Conservation (phyloP, 352 stramenopile species). For the Aphanomyces stellatus region DNA sequence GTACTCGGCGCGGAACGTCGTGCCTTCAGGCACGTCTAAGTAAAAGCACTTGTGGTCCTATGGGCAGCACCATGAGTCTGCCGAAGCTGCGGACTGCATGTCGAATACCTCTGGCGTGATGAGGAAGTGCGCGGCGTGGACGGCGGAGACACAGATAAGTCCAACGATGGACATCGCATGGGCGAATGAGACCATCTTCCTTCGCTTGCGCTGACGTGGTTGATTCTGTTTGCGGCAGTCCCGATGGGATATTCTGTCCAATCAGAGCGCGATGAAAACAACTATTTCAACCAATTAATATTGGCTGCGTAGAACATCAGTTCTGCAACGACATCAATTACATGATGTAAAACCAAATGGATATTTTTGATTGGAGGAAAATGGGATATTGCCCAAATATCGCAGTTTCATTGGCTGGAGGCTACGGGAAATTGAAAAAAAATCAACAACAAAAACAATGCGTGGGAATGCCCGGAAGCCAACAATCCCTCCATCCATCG, state of each 20-base stretch:
- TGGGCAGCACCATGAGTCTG: not conserved
- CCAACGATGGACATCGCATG: not conserved
- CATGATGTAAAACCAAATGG: not conserved
- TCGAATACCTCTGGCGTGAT: not conserved
- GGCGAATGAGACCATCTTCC: too few relatives aligned
- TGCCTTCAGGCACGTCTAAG: conserved; percentile 63
- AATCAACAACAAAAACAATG: too few relatives aligned
- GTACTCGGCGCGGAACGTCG: conserved; percentile 69
- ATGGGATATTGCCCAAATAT: too few relatives aligned
- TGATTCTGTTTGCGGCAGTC: not conserved
- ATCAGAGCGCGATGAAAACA: not conserved
- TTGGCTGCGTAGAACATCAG: too few relatives aligned
- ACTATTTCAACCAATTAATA: not conserved
- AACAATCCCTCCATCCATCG: too few relatives aligned
- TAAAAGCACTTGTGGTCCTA: conserved; percentile 73
- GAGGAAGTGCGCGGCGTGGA: conserved; percentile 8
- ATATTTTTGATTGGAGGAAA: not conserved
- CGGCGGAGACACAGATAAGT: not conserved
- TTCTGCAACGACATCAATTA: not conserved
- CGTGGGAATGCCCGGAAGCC: too few relatives aligned
- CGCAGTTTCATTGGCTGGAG: too few relatives aligned
- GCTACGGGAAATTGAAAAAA: too few relatives aligned
- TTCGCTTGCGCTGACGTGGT: too few relatives aligned
- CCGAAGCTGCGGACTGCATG: not conserved
- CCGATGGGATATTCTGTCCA: not conserved